Evolutionary conservation across 2,329 filamentous ascomycete species (phyloP), one percentile per base, ranked within the genome.

Genomic region (Microdochium nivale): DNA sequence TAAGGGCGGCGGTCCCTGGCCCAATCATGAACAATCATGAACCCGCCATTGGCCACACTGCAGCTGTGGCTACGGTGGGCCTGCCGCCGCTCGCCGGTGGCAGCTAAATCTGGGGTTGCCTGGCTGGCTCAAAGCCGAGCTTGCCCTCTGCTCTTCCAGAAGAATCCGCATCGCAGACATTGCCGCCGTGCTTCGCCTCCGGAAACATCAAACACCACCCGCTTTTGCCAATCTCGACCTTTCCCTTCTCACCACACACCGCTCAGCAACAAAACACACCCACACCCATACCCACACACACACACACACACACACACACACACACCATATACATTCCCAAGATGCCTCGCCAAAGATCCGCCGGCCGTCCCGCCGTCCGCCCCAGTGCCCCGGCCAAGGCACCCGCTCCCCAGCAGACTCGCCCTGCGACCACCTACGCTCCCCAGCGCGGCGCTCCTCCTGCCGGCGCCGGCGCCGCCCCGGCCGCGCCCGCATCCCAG

Each of bases 291-390:
- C 48, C 50, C 25, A 25, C 14, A 54, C 30, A 49, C 23, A 25
- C 47, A 50, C 51, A 53, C 53, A 60, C 52, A 54, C 13, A 19
- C 33, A 50, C 11, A 25, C 49, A 16, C 19, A 40, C 48, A 51
- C 25, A 25, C 14, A 54, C 30, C 19, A 40, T 21, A 54, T 55
- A n/a, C n/a, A n/a, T n/a, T n/a, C n/a, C 11, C 67, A 78, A 69
- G 54, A 92, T 92, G 88, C 73, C 88, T 86, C 88, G 88, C 73
- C 83, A 88, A 78, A 80, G 84, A 69, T 82, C 86, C 71, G 76
- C 79, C 71, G 80, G 74, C 65, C 77, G 70, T 69, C 71, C 40
- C 21, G 40, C 40, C 69, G 70, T 64, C 77, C 84, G 87, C 64
- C 87, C 88, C 62, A 81, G 80, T 62, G 78, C 82, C 56, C 75